Conservation (phyloP, 164 flowering plant species). For the Malania oleifera region DNA sequence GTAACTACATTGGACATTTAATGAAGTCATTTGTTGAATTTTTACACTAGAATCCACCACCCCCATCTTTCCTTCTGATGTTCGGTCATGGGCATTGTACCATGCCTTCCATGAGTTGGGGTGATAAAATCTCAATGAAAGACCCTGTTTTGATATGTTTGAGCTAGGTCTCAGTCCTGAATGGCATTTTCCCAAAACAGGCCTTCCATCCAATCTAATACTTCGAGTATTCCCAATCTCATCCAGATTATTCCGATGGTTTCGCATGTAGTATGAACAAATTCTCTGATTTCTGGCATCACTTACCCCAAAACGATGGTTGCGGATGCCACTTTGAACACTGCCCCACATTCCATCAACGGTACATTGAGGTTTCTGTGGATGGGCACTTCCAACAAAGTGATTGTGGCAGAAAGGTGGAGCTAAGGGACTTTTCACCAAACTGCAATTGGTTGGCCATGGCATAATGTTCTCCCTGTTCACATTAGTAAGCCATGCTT, state of each 20-base stretch:
- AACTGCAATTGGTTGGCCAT: slow-evolving; percentile 2
- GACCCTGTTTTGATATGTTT: slow-evolving; percentile 19
- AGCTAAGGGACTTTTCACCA: not conserved
- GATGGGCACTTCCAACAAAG: slow-evolving; percentile 4
- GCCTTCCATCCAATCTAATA: slow-evolving; percentile 9
- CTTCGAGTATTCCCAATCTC: slow-evolving; percentile 9
- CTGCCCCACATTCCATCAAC: slow-evolving; percentile 1
- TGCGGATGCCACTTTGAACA: slow-evolving; percentile 10
- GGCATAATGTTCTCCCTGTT: slow-evolving; percentile 20
- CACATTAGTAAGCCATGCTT: slow-evolving; percentile 1
- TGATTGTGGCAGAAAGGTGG: slow-evolving; percentile 7
- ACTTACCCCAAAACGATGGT: slow-evolving; percentile 8
- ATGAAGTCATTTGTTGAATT: not conserved
- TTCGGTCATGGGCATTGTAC: slow-evolving; percentile 1
- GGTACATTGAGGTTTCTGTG: not conserved
- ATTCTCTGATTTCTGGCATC: slow-evolving; percentile 13
- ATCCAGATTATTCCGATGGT: not conserved
- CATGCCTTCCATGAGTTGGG: slow-evolving; percentile 7
- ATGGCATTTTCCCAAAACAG: slow-evolving; percentile 14
- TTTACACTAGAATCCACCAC: slow-evolving; percentile 2
- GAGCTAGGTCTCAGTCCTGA: slow-evolving; percentile 17
- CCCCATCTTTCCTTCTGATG: not conserved
- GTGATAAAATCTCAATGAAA: slow-evolving; percentile 4
- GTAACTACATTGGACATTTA: slow-evolving; percentile 5
- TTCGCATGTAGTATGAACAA: not conserved